Base-by-base conservation (phyloP, 768 basidiomycete species). In the Glaciozyma martinii region DNA sequence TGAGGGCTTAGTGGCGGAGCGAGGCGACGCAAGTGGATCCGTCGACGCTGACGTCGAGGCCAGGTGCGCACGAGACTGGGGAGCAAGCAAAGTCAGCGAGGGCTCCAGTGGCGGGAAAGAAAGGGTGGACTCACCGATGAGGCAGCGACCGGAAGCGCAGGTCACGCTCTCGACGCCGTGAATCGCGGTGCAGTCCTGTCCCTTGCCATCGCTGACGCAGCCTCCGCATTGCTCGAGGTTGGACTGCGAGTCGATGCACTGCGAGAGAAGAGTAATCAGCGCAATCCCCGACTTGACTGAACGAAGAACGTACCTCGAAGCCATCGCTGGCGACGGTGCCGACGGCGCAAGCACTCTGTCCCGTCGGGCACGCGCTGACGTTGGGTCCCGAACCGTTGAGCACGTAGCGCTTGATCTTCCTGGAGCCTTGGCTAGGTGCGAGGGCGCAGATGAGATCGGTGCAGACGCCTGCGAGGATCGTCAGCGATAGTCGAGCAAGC, bases 191-290 rank as follows among this genome's bases (percentile, higher is more conserved):
- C 87, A 90, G 75, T 90, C 86, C 75, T 83, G 78, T 37, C 88
- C 88, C 50, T 77, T 73, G 25, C 83, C 83, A 30, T 68, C 55
- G 21, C 25, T 18, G n/a, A 82, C 76, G 73, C 88, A 89, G 42
- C 88, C 88, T 68, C 87, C 88, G 76, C 88, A 89, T 27, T 84
- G 83, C 67, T 83, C 79, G 47, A 89, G 80, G 70, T 89, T 86
- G 52, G 77, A 77, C 23, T 76, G 70, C 52, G 81, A 80, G 76
- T 89, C 86, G 60, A 89, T 74, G 74, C 79, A 77, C 67, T 78
- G 55, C 16, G 37, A 1, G 21, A 21, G 16, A 30, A 40, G 13
- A 33, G 18, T 19, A 55, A 42, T 57, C 40, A 64, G 59, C 46
- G 19, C 12, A 13, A 40, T n/a, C 4, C 19, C n/a, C 15, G n/a